Conservation (phyloP, 805 yeast genomes). For the Candida dajiaensis region DNA sequence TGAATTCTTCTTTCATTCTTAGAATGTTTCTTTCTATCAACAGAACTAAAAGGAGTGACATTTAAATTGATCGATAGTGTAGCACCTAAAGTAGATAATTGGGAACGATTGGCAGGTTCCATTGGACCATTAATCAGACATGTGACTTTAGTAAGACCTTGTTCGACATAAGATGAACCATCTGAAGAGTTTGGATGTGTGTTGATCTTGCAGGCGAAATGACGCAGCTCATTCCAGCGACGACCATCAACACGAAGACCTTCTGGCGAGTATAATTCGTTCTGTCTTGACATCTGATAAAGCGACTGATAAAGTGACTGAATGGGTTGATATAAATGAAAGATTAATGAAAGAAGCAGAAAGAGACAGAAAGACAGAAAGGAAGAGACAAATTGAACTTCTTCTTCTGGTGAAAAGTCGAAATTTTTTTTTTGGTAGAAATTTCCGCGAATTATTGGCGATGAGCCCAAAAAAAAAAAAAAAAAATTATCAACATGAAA, state of each 20-base stretch:
- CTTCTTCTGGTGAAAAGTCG: too few relatives aligned
- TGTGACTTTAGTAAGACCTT: conserved; percentile 84
- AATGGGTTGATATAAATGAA: too few relatives aligned
- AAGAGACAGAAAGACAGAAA: too few relatives aligned
- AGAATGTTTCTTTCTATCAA: conserved; percentile 64
- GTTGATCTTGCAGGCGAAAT: conserved; percentile 72
- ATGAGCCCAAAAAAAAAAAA: background rate
- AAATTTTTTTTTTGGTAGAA: background rate
- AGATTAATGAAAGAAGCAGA: too few relatives aligned
- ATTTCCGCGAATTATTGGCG: background rate
- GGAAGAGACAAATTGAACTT: too few relatives aligned
- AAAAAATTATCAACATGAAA: background rate
- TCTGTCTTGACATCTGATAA: conserved; percentile 54
- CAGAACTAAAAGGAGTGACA: conserved; percentile 76
- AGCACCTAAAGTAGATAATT: conserved; percentile 45
- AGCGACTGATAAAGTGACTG: too few relatives aligned
- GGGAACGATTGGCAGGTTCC: conserved; percentile 63
- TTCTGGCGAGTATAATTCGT: conserved; percentile 91
- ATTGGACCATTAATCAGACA: conserved; percentile 86
- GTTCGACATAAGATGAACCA: conserved; percentile 89
- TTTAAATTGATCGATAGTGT: conserved; percentile 57
- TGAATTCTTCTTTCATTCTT: conserved; percentile 65
- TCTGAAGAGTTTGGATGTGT: conserved; percentile 87
- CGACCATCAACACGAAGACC: conserved; percentile 93
- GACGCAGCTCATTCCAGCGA: conserved; percentile 88